These are phyloP conservation scores for Zygosaccharomyces gambellarensis DNA, from an alignment of 805 yeast genomes.

Conservation along the genomic window DNA sequence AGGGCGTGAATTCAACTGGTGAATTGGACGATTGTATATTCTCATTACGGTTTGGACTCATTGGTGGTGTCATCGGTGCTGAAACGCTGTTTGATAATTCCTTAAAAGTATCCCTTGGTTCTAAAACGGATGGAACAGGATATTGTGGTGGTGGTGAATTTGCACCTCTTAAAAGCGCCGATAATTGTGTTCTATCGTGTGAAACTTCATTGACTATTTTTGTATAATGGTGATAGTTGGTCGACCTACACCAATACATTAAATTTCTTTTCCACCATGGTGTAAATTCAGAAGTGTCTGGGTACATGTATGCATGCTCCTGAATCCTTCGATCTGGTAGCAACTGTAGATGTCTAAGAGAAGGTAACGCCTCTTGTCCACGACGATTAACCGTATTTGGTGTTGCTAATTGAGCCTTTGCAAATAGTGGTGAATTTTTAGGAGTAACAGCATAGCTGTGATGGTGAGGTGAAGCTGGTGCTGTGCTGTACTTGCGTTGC, in stretches of 20 bases:
- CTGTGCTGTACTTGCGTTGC: slow-evolving; percentile 28
- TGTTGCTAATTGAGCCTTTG: slow-evolving; percentile 11
- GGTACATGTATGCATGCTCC: slow-evolving; percentile 31
- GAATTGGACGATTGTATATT: neutral
- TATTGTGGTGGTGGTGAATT: neutral
- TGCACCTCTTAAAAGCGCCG: slow-evolving; percentile 7
- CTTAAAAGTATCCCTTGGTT: slow-evolving; percentile 29
- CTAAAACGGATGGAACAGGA: slow-evolving; percentile 25
- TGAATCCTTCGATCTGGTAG: slow-evolving; percentile 30
- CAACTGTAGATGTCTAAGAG: slow-evolving; percentile 31
- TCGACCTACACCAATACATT: slow-evolving; percentile 33
- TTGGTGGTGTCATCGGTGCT: slow-evolving; percentile 34
- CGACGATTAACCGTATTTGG: neutral
- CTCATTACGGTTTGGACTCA: slow-evolving; percentile 19
- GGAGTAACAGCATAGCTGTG: slow-evolving; percentile 20
- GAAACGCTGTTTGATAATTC: slow-evolving; percentile 12
- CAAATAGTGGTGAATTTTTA: slow-evolving; percentile 22
- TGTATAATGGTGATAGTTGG: slow-evolving; percentile 30
- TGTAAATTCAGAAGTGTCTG: slow-evolving; percentile 34
- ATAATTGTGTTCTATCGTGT: slow-evolving; percentile 13
- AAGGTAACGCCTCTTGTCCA: slow-evolving; percentile 24
- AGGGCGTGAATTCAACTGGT: slow-evolving; percentile 21
- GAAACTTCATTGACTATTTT: slow-evolving; percentile 22
- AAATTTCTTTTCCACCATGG: slow-evolving; percentile 32
- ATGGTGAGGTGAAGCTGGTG: slow-evolving; percentile 31